Base-by-base conservation (phyloP, 2,329 filamentous ascomycete species). In the Sporothrix pseudoabietina region DNA sequence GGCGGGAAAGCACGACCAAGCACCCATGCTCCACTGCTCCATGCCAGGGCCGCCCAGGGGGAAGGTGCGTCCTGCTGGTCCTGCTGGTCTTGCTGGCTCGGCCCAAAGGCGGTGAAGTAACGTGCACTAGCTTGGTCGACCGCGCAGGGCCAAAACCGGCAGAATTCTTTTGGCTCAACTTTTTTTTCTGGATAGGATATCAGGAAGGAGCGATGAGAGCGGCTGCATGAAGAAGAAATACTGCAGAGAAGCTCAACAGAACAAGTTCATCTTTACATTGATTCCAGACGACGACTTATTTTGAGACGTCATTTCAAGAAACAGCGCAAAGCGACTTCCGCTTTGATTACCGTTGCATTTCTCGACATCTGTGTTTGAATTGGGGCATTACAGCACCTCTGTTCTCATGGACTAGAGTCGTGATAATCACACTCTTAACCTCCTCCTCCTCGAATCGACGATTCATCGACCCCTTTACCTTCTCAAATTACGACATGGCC, bases 81-180 rank as follows among this genome's bases (percentile, higher is more conserved):
- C 19, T 49, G 44, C 14, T 39, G 12, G 30, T 14, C 14, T 19
- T 49, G 44, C 14, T 16, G 4, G 44, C 4, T 35, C 59, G 61
- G 61, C 1, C 1, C 69, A 61, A 55, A 68, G 71, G 71, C 69
- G 72, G 69, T 75, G 72, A 73, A 59, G 16, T 2, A 5, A 22
- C 8, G 39, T 47, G 16, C 54, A 41, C 44, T 41, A 55, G 47
- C 26, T 19, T 61, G 32, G 12, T 14, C n/a, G 35, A 4, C 39
- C 2, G 10, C 19, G 32, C 10, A 47, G 39, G 39, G 19, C 59
- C 30, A 70, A 72, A 74, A 47, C 69, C 70, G 74, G 74, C 74
- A 75, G 72, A 74, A 75, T 75, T 47, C 47, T 16, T 71, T 63
- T 59, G 41, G 30, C 19, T 26, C 44, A 55, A 68, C 69, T 72